Evolutionary conservation across 768 basidiomycete genomes (phyloP).

Genomic region (Leucocoprinus sp.): DNA sequence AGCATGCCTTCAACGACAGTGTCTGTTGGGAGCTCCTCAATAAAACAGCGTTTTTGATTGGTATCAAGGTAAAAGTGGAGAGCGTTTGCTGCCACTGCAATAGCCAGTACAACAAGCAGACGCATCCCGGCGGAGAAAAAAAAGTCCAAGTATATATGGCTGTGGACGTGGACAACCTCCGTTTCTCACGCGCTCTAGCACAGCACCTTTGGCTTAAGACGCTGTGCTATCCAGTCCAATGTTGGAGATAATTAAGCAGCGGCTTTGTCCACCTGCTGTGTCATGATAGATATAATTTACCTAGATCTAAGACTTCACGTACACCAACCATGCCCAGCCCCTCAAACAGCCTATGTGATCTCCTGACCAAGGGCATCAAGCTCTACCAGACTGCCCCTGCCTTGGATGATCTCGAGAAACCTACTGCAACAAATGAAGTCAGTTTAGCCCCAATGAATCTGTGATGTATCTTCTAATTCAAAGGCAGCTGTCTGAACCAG

Average conservation of each 20-base stretch:
- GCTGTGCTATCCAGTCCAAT: too few species aligned
- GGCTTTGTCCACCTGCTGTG: too few species aligned
- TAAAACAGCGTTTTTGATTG: conserved; percentile 88
- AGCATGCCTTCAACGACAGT: conserved; percentile 89
- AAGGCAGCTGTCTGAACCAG: neutral
- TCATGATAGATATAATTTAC: too few species aligned
- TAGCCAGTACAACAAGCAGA: conserved; percentile 22
- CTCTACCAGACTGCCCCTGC: neutral
- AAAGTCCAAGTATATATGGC: neutral
- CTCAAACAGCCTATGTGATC: neutral
- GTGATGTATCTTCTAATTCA: neutral
- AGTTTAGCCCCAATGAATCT: neutral
- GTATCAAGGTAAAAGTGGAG: conserved; percentile 97
- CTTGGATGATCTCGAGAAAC: neutral
- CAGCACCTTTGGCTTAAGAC: neutral
- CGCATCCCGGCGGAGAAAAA: conserved; percentile 20
- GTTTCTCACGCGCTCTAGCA: conserved; percentile 12
- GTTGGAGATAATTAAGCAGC: too few species aligned
- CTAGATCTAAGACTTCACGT: too few species aligned
- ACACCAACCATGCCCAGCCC: too few species aligned
- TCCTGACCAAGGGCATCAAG: neutral
- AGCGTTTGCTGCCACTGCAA: conserved; percentile 49
- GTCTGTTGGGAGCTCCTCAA: conserved; percentile 91
- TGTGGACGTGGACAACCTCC: conserved; percentile 17
- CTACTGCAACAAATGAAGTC: neutral